Evolutionary conservation across 306 rosid species (phyloP).

Genomic region (Rubus parviflorus): DNA sequence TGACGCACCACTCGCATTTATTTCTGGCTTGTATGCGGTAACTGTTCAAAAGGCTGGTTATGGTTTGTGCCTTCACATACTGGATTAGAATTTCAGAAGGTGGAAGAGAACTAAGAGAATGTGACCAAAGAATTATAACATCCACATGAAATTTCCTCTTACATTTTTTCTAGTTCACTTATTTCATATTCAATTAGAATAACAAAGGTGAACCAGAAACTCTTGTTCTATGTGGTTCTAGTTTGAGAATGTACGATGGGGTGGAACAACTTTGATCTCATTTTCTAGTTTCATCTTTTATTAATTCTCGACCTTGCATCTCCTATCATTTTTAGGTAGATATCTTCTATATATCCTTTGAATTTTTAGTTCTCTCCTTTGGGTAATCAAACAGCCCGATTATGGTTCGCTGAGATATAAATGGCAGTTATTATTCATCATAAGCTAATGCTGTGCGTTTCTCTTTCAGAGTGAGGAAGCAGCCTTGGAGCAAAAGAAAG

Average conservation of each 20-base stretch:
- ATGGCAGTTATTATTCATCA: background rate
- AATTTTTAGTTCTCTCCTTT: background rate
- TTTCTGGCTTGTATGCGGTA: background rate
- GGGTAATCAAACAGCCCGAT: background rate
- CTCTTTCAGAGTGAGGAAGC: slow-evolving; percentile 59
- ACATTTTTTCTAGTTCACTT: background rate
- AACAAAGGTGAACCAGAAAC: background rate
- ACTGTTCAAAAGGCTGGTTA: background rate
- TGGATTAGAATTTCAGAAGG: background rate
- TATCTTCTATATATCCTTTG: background rate
- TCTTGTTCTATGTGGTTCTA: background rate
- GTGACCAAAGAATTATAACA: background rate
- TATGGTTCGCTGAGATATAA: background rate
- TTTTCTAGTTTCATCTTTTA: background rate
- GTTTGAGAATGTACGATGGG: background rate
- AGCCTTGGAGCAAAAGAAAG: slow-evolving; percentile 56
- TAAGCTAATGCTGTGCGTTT: background rate
- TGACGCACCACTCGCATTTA: background rate
- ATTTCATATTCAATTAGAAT: background rate
- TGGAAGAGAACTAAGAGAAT: background rate
- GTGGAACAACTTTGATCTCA: background rate
- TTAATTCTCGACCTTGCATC: background rate
- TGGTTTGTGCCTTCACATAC: background rate
- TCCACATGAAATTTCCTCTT: background rate
- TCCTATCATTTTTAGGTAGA: background rate